Base-by-base conservation (phyloP, 345 rosid genomes). In the Camelina hispida region DNA sequence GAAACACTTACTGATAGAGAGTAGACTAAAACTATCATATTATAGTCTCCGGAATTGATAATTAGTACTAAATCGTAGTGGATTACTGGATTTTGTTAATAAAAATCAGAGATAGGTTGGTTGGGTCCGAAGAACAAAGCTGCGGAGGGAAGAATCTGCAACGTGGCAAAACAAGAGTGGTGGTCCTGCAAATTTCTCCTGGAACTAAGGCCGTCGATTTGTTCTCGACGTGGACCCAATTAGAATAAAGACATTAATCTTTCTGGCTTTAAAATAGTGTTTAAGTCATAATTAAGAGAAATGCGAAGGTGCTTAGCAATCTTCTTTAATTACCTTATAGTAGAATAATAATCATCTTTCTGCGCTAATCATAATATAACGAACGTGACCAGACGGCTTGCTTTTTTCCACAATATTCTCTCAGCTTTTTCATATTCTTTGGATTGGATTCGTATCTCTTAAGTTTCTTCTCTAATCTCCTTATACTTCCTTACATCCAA, bases 331-430 rank as follows among this genome's bases (percentile, higher is more conserved):
- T 34, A 57, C 68, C 40, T 30, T 51, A n/a, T 13, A 11, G 77
- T 78, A 74, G 77, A 78, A 67, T 66, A 78, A 67, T 66, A 66
- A 62, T 78, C 55, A 72, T 66, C 81, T 78, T 78, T 78, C 81
- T 78, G 81, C 81, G 78, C 69, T 72, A 57, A 72, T 78, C 81
- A 78, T 78, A 78, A 72, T 78, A 64, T 59, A 72, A 57, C 43
- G 69, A 72, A 78, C 77, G 77, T 66, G 81, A 72, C 37, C 73
- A 5, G 69, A 78, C 78, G 77, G 77, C 81, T 72, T 63, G 40
- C 67, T 71, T 77, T 70, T 70, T 70, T 70, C 66, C 76, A 38
- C 53, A 9, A 56, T 71, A 48, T 71, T 78, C 60, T 72, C 55
- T 43, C n/a, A 34, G 12, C 37, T 42, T 72, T 50, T 55, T 72